A percentile compares a stretch with the other conserved stretches of the same genome.
Evolutionary conservation across 148 eudicot species (phyloP).

Genomic region (Rhododendron henanense): DNA sequence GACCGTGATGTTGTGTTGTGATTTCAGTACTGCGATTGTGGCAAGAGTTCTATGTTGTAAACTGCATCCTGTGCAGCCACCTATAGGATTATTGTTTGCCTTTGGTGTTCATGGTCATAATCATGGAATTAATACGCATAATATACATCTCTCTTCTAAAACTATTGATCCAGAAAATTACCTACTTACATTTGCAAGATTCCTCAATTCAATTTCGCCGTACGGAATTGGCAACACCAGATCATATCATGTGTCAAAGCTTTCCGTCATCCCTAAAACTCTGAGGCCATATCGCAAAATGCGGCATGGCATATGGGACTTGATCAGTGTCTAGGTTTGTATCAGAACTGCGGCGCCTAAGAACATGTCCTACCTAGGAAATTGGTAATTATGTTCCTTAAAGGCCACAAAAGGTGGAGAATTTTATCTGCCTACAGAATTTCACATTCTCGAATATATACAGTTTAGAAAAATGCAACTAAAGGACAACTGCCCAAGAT

Average conservation of each 20-base stretch:
- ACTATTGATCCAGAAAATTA: neutral
- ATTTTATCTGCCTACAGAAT: neutral
- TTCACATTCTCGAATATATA: neutral
- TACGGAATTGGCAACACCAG: neutral
- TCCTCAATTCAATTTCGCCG: neutral
- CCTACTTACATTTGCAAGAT: neutral
- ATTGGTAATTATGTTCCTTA: neutral
- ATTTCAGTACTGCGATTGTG: neutral
- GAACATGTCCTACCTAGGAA: neutral
- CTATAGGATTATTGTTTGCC: neutral
- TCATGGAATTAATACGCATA: neutral
- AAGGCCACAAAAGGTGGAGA: neutral
- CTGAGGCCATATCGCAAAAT: neutral
- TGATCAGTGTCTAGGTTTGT: neutral
- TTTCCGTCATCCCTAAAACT: neutral
- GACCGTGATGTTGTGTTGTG: neutral
- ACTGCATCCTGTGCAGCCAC: neutral
- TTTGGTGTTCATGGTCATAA: neutral
- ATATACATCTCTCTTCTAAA: neutral
- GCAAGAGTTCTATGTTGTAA: neutral
- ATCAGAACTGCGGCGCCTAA: neutral
- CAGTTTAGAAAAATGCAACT: neutral
- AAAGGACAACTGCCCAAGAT: neutral
- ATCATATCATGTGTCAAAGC: neutral
- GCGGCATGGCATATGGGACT: neutral